Percentiles rank a stretch among this genome's conserved stretches.
phyloP scores from a whole-genome alignment of 495 filamentous ascomycete genomes.

The Tuber magnatum region DNA sequence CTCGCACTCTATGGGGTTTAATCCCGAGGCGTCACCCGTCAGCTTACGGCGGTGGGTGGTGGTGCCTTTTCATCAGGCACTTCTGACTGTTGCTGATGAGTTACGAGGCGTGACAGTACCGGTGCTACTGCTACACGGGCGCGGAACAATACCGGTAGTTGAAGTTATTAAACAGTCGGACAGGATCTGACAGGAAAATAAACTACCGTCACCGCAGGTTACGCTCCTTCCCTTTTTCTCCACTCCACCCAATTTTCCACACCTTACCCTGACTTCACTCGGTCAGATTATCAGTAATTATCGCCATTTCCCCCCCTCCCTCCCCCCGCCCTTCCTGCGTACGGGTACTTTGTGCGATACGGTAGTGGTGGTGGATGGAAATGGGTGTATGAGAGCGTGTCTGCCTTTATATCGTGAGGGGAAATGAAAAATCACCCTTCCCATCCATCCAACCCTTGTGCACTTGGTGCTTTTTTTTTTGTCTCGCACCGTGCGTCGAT shows the following conservation, averaged over 20 bases:
- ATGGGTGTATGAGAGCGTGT: not conserved
- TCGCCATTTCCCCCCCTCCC: not conserved
- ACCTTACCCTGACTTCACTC: not conserved
- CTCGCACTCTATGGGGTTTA: not conserved
- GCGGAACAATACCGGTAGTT: not conserved
- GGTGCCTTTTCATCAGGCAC: not conserved
- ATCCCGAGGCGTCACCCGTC: not conserved
- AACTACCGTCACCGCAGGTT: not conserved
- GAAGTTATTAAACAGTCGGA: not conserved
- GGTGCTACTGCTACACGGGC: no score
- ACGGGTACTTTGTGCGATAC: not conserved
- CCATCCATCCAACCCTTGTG: constrained; percentile 21
- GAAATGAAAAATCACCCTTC: constrained; percentile 6
- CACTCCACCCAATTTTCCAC: not conserved
- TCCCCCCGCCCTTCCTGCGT: not conserved
- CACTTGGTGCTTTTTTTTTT: constrained; percentile 22
- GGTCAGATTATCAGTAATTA: not conserved
- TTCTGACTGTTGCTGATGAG: not conserved
- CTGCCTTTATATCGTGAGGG: not conserved
- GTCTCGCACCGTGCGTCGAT: constrained; percentile 15
- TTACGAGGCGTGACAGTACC: not conserved
- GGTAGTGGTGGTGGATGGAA: no score
- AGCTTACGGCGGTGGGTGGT: not conserved
- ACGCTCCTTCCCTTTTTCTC: constrained; percentile 1
- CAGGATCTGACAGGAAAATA: not conserved